phyloP scores from a whole-genome alignment of 2,329 filamentous ascomycete genomes.

The Cladosporium oxysporum region DNA sequence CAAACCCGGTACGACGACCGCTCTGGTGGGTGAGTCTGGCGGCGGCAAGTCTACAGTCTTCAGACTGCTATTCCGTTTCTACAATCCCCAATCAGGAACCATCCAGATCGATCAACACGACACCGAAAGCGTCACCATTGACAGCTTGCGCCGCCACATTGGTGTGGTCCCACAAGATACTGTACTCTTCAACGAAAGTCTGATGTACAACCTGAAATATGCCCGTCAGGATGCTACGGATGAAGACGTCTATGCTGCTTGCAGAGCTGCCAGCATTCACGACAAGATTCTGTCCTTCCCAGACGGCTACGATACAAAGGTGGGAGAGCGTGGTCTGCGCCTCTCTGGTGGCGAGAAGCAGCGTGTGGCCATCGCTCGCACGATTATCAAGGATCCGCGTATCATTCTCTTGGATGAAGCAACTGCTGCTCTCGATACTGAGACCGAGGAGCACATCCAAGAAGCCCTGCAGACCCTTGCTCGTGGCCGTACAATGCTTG shows the following conservation, averaged over 20 bases:
- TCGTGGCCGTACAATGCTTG: conserved; percentile 84
- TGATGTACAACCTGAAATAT: conserved; percentile 94
- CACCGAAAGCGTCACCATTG: conserved; percentile 78
- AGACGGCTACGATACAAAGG: conserved; percentile 84
- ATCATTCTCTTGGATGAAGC: conserved; percentile 94
- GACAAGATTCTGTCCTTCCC: conserved; percentile 89
- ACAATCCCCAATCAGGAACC: conserved; percentile 76
- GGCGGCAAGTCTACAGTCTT: conserved; percentile 97
- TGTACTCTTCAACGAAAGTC: conserved; percentile 87
- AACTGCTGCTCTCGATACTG: conserved; percentile 85
- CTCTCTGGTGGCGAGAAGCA: conserved; percentile 92
- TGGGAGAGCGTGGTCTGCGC: conserved; percentile 84
- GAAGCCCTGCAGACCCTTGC: conserved; percentile 79
- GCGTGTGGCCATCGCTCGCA: conserved; percentile 87
- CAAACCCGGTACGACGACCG: conserved; percentile 86
- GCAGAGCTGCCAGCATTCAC: conserved; percentile 84
- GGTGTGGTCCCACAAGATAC: conserved; percentile 97
- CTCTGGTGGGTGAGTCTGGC: conserved; percentile 93
- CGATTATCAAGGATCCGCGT: conserved; percentile 85
- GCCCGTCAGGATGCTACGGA: conserved; percentile 79
- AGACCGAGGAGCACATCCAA: conserved; percentile 92
- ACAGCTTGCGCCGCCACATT: conserved; percentile 87
- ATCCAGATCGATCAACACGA: conserved; percentile 84
- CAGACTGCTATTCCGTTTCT: conserved; percentile 93
- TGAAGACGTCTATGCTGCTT: conserved; percentile 79